phyloP scores from a whole-genome alignment of 345 rosid species.

The Triadica sebifera region DNA sequence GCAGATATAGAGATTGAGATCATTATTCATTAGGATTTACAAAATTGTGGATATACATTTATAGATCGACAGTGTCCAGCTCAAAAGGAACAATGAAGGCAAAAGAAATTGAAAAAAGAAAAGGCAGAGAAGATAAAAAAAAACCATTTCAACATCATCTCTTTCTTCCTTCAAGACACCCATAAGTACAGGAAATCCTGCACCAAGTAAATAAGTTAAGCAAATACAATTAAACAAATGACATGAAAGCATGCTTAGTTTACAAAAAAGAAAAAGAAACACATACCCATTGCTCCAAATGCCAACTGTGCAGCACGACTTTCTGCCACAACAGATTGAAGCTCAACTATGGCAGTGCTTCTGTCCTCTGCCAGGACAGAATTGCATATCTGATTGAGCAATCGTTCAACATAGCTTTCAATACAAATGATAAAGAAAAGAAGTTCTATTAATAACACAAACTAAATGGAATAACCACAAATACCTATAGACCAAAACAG shows the following conservation, averaged over 20 bases:
- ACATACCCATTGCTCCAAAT: constrained; percentile 84
- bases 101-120: not conserved
- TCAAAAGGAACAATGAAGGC: not conserved
- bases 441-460: not conserved
- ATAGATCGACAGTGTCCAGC: not conserved
- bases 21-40: not conserved
- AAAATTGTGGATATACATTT: not conserved
- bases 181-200: constrained; percentile 93
- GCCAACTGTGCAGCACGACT: constrained; percentile 81
- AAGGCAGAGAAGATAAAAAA: constrained; percentile 11
- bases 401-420: constrained; percentile 77
- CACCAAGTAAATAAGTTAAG: constrained; percentile 18
- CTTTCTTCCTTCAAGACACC: constrained; percentile 81
- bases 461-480: not conserved
- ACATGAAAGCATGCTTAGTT: constrained; percentile 3
- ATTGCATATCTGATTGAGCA: constrained; percentile 86
- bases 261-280: constrained; percentile 9
- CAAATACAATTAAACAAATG: constrained; percentile 1
- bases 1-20: not conserved
- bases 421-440: constrained; percentile 7
- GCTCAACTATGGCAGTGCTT: constrained; percentile 79
- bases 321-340: constrained; percentile 88
- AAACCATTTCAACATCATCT: constrained; percentile 91
- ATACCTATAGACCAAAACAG: not conserved
- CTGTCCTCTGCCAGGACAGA: constrained; percentile 86